These are phyloP conservation scores for Pleoardoris graminearum DNA, from an alignment of 2,329 filamentous ascomycete genomes.

Conservation along the genomic window DNA sequence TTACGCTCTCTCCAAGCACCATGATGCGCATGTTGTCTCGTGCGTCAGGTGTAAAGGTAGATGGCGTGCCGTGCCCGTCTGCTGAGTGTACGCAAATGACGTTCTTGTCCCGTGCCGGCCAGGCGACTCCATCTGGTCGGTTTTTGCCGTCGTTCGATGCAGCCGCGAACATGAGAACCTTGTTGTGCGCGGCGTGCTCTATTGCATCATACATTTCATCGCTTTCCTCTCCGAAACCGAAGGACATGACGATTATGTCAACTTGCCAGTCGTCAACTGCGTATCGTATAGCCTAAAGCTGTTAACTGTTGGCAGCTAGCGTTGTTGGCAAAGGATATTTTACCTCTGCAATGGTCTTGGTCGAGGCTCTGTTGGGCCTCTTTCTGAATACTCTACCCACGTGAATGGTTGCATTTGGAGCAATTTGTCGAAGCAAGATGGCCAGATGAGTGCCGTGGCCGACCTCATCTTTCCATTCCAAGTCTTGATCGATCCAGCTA, in stretches of 20 bases:
- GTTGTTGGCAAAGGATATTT: no score
- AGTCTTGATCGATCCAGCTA: no score
- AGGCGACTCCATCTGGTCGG: neutral
- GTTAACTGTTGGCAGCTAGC: no score
- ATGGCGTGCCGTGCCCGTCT: neutral
- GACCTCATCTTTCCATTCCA: no score
- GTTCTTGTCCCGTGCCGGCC: neutral
- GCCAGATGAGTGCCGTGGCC: no score
- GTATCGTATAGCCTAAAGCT: constrained; percentile 6
- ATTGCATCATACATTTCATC: constrained; percentile 4
- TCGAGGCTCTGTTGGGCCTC: no score
- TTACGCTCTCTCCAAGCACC: neutral
- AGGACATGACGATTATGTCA: constrained; percentile 12
- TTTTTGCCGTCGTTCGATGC: constrained; percentile 9
- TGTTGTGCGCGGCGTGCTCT: neutral
- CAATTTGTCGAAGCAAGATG: no score
- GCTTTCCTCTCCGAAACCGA: constrained; percentile 6
- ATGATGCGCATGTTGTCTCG: neutral
- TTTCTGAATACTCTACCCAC: no score
- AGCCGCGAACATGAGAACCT: constrained; percentile 7
- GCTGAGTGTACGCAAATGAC: neutral
- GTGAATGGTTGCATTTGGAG: no score
- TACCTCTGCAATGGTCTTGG: no score
- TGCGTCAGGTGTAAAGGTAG: neutral
- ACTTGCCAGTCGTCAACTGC: constrained; percentile 8